These are phyloP conservation scores for Geotrichum restrictum DNA, from an alignment of 1,139 yeast species.

Conservation along the genomic window DNA sequence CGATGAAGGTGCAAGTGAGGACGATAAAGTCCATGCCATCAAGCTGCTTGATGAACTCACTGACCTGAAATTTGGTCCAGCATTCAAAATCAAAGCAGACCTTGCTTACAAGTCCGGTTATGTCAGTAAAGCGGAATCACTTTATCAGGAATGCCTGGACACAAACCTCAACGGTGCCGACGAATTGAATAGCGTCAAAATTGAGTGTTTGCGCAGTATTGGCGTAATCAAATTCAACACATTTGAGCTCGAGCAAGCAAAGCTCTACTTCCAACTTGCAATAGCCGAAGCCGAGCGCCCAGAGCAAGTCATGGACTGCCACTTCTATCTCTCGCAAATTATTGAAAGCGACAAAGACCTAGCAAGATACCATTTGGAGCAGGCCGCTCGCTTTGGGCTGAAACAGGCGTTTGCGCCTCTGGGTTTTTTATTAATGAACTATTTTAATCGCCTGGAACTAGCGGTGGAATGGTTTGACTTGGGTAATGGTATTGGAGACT, in stretches of 20 bases:
- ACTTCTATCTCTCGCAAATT: conserved; percentile 72
- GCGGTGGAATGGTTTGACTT: conserved; percentile 82
- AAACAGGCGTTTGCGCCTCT: conserved; percentile 69
- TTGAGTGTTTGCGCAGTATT: conserved; percentile 68
- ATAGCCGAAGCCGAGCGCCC: conserved; percentile 36
- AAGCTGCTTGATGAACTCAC: conserved; percentile 59
- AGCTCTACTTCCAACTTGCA: conserved; percentile 56
- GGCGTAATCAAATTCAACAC: conserved; percentile 61
- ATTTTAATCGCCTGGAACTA: conserved; percentile 44
- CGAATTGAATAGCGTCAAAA: conserved; percentile 42
- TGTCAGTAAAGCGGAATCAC: conserved; percentile 46
- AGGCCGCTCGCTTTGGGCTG: conserved; percentile 72
- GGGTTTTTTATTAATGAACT: conserved; percentile 68
- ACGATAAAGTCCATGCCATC: conserved; percentile 62
- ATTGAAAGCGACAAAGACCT: conserved; percentile 37
- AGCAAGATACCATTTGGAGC: conserved; percentile 66
- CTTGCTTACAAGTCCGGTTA: conserved; percentile 52
- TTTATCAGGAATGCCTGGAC: conserved; percentile 58
- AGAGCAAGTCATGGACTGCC: conserved; percentile 57
- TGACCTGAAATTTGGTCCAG: conserved; percentile 57
- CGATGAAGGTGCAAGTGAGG: conserved; percentile 36
- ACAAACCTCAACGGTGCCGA: conserved; percentile 5
- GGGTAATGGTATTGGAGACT: conserved; percentile 62
- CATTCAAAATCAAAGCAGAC: conserved; percentile 72
- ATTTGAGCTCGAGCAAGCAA: conserved; percentile 52